Evolutionary conservation across 371 early-diverging fungal species (phyloP).

Genomic region (Mortierella sp.): DNA sequence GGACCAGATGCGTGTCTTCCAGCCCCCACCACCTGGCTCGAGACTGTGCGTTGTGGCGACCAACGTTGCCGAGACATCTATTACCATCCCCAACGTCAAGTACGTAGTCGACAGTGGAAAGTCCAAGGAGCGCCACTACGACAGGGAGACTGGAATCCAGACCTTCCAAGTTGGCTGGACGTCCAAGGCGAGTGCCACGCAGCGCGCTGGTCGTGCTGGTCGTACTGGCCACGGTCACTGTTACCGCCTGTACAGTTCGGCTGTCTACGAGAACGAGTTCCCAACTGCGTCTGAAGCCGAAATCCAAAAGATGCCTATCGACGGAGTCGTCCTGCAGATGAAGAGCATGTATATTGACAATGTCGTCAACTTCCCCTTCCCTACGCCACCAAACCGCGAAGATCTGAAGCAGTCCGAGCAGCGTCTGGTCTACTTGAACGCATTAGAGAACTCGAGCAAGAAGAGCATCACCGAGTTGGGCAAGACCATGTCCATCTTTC

Average conservation of each 20-base stretch:
- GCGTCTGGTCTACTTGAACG: constrained; percentile 80
- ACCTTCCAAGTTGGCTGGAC: constrained; percentile 94
- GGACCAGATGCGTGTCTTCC: constrained; percentile 92
- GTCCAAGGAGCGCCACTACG: constrained; percentile 92
- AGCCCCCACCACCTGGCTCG: constrained; percentile 89
- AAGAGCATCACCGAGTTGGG: constrained; percentile 91
- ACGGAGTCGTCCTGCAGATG: constrained; percentile 96
- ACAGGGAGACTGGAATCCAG: constrained; percentile 87
- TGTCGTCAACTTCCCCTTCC: constrained; percentile 97
- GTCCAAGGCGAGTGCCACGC: constrained; percentile 93
- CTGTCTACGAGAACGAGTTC: constrained; percentile 95
- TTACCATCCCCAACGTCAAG: constrained; percentile 98
- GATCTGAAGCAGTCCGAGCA: constrained; percentile 82
- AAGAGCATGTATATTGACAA: constrained; percentile 96
- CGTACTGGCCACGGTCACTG: constrained; percentile 98
- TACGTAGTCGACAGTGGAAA: constrained; percentile 99
- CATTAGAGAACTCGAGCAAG: constrained; percentile 73
- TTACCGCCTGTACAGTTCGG: constrained; percentile 97
- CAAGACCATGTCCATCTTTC: constrained; percentile 91
- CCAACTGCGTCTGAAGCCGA: constrained; percentile 92
- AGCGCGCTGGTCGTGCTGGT: constrained; percentile 99
- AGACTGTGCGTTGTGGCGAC: constrained; percentile 98
- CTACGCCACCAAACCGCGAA: constrained; percentile 83
- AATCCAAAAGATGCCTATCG: constrained; percentile 96
- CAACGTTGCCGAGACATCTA: constrained; percentile 99